Percentiles rank a stretch among this genome's conserved stretches.
Conservation (phyloP, 179 eudicot genomes). For the Heliamphora pulchella region DNA sequence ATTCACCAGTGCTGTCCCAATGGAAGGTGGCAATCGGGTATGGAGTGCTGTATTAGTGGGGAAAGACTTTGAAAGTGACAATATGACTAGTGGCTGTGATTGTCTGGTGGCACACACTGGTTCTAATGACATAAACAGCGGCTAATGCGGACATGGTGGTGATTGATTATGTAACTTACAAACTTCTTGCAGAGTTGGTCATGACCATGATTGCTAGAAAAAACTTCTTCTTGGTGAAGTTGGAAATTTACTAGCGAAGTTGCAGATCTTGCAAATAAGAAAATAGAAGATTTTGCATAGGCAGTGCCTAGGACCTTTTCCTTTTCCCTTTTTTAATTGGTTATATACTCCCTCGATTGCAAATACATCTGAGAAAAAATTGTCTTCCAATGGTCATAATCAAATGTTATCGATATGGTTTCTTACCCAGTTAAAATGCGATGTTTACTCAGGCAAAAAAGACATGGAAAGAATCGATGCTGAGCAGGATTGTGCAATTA, state of each 20-base stretch:
- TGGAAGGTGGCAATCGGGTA: background rate
- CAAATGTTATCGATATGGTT: background rate
- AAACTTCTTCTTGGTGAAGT: too few species aligned
- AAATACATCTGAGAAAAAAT: background rate
- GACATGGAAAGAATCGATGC: constrained; percentile 92
- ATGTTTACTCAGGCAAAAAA: constrained; percentile 57
- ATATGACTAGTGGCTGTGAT: too few species aligned
- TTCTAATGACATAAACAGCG: too few species aligned
- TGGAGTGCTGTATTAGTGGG: too few species aligned
- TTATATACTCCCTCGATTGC: background rate
- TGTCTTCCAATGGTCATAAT: background rate
- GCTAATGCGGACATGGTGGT: too few species aligned
- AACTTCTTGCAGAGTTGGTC: too few species aligned
- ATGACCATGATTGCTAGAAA: too few species aligned
- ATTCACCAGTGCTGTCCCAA: background rate
- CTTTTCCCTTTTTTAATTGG: background rate
- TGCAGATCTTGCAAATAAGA: too few species aligned
- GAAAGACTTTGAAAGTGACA: too few species aligned
- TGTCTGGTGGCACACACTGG: too few species aligned
- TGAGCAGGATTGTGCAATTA: constrained; percentile 79
- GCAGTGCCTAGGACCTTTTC: constrained; percentile 1
- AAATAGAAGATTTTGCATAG: background rate
- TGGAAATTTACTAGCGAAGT: too few species aligned
- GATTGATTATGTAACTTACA: too few species aligned
- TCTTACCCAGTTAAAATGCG: constrained; percentile 9